Evolutionary conservation across 1,284 basidiomycete species (phyloP).

Genomic region (Rhodotorula sp.): DNA sequence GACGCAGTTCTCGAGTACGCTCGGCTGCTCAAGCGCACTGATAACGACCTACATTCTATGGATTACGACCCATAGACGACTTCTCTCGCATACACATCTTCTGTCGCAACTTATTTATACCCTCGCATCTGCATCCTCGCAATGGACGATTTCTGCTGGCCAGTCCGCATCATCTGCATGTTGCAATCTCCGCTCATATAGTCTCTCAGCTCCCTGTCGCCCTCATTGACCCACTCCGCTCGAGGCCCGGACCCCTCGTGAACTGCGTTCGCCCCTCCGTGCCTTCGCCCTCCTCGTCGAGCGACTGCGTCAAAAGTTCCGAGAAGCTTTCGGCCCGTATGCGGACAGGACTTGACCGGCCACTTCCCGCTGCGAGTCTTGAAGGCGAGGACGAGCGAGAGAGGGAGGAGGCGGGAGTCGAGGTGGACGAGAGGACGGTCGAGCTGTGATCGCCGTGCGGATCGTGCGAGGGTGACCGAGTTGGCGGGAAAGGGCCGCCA

Average conservation of each 20-base stretch:
- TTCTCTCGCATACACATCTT: no score
- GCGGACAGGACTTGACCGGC: neutral
- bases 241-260: neutral
- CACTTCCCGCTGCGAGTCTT: neutral
- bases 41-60: constrained; percentile 27
- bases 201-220: no score
- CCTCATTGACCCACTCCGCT: constrained; percentile 9
- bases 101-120: no score
- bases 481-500: neutral
- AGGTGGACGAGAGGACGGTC: neutral
- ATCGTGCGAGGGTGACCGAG: neutral
- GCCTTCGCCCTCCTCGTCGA: no score
- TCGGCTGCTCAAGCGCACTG: constrained; percentile 28
- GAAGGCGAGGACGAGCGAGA: neutral
- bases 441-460: neutral
- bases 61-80: constrained; percentile 10
- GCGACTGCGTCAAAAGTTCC: constrained; percentile 9
- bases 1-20: constrained; percentile 35
- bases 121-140: no score
- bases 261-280: neutral
- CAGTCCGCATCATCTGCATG: no score
- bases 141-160: no score
- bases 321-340: constrained; percentile 20
- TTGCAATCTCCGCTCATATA: no score
- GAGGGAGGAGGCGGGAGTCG: neutral